Percentiles rank a stretch among this genome's conserved stretches.
Evolutionary conservation across 202 grass and related monocot genomes (phyloP).

Genomic region (Digitaria exilis): DNA sequence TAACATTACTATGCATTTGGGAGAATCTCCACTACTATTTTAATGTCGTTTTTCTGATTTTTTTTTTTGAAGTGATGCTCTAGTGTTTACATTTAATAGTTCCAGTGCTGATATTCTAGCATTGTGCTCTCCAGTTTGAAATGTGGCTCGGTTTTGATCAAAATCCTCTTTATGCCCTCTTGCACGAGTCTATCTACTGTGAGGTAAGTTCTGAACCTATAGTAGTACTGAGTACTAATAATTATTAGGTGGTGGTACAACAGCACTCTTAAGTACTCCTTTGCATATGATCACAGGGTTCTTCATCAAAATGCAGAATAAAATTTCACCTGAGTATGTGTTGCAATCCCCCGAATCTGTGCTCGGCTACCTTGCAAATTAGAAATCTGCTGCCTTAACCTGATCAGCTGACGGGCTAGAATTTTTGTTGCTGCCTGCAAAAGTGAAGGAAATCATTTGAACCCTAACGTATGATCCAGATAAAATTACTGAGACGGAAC

Average conservation of each 20-base stretch:
- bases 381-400: constrained; percentile 95
- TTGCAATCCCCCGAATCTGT: constrained; percentile 83
- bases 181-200: constrained; percentile 95
- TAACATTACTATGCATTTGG: background rate
- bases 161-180: constrained; percentile 86
- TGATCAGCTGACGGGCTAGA: constrained; percentile 84
- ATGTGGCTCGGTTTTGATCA: constrained; percentile 87
- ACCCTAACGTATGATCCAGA: constrained; percentile 20
- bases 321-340: constrained; percentile 80
- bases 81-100: constrained; percentile 32
- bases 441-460: constrained; percentile 28
- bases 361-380: constrained; percentile 90
- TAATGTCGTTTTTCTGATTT: constrained; percentile 1
- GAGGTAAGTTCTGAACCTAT: constrained; percentile 46
- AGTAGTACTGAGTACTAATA: background rate
- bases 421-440: constrained; percentile 84
- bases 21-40: constrained; percentile 4
- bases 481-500: constrained; percentile 8
- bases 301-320: constrained; percentile 18
- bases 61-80: background rate
- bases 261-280: background rate
- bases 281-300: too few species aligned
- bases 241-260: background rate
- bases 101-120: constrained; percentile 23
- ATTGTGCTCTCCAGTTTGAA: constrained; percentile 62